Evolutionary conservation across 345 rosid species (phyloP), one percentile per base, ranked within the genome.

Genomic region (Noccaea bulbosa): DNA sequence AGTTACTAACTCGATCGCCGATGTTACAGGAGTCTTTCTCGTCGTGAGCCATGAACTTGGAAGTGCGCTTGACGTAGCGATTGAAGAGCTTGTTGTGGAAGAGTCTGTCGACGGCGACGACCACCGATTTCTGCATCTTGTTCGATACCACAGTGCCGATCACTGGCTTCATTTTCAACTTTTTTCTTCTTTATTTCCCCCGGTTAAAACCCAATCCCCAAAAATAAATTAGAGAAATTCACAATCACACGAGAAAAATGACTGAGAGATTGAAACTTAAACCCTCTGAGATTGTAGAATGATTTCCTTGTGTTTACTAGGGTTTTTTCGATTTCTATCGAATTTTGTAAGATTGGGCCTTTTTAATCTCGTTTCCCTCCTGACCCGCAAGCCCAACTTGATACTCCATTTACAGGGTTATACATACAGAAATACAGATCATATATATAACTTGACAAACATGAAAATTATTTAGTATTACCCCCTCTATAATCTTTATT

Each of bases 41-140:
- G 73, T 89, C 97, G 71, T 91, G 98, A 43, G 97, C 99, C 96
- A 91, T 88, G 89, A 94, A 94, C 71, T 89, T 89, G 78, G 97
- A 91, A 73, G 98, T 94, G 9, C 97, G 91, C 62, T 89, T 94
- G 70, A 85, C 88, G 73, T 87, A 89, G 64, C 96, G 96, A 49
- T 86, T 92, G 79, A 77, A 89, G 41, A 87, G 50, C 63, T 86
- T 89, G 81, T 91, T 71, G 78, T 87, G 97, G 80, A 92, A 92
- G 40, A 92, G 84, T 34, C 98, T 82, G 27, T 92, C 93, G 60
- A 89, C 93, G 7, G 93, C 96, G 46, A 86, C 93, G 59, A 87
- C 93, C 65, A 91, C 96, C 7, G 97, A 91, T 27, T 78, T 78
- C 60, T 78, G 81, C 81, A 78, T 74, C 69, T 78, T 78, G 76